These are phyloP conservation scores for Populus hybrid DNA, from an alignment of 441 rosid species.

Conservation along the genomic window DNA sequence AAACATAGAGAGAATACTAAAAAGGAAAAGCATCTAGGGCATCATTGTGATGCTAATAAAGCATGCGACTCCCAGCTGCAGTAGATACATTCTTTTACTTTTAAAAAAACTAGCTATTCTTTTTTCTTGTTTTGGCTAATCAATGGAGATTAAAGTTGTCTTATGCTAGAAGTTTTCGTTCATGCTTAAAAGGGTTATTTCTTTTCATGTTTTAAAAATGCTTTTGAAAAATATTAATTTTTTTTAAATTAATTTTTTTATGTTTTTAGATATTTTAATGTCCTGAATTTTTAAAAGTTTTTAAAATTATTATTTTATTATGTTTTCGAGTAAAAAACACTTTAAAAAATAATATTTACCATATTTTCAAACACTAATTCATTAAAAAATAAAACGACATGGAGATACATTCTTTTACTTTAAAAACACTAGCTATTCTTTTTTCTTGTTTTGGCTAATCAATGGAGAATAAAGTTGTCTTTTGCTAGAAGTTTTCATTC, in stretches of 20 bases:
- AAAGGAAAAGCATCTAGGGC: slow-evolving; percentile 40
- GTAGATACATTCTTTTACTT: slow-evolving; percentile 12
- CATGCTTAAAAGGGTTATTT: slow-evolving; percentile 24
- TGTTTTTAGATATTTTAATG: too few relatives aligned
- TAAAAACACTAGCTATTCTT: slow-evolving; percentile 11
- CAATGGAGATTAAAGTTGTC: slow-evolving; percentile 25
- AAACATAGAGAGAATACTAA: slow-evolving; percentile 25
- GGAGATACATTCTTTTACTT: slow-evolving; percentile 5
- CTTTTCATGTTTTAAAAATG: background rate
- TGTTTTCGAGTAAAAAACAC: too few relatives aligned
- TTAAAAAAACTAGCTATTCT: slow-evolving; percentile 8
- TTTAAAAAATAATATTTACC: too few relatives aligned
- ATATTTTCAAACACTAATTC: too few relatives aligned
- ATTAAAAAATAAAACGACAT: too few relatives aligned
- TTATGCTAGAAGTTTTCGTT: slow-evolving; percentile 30
- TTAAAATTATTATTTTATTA: too few relatives aligned
- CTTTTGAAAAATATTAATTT: too few relatives aligned
- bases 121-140: slow-evolving; percentile 50
- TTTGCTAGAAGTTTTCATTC: slow-evolving; percentile 27
- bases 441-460: slow-evolving; percentile 52
- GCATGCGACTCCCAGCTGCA: slow-evolving; percentile 13
- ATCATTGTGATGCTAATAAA: slow-evolving; percentile 37
- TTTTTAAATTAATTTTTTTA: too few relatives aligned
- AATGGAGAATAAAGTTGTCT: slow-evolving; percentile 23
- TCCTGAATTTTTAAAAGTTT: too few relatives aligned